phyloP scores from a whole-genome alignment of 1,284 basidiomycete genomes.

The Tausonia pullulans region DNA sequence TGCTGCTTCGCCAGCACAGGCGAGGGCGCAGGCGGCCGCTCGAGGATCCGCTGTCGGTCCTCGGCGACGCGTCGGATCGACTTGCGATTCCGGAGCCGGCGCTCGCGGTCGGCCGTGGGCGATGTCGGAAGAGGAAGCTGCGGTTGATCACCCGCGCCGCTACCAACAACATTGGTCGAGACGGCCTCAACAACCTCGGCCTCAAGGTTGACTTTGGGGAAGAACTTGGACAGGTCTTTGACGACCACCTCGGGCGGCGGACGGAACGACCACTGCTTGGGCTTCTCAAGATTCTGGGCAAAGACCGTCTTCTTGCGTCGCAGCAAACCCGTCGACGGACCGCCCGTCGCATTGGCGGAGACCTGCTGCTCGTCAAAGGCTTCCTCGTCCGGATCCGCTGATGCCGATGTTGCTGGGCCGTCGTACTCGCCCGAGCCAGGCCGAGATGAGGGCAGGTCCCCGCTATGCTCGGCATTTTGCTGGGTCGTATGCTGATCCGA shows the following conservation, averaged over 20 bases:
- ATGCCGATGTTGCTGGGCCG: background rate
- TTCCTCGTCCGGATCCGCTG: background rate
- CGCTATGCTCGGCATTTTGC: background rate
- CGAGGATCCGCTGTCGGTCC: slow-evolving; percentile 36
- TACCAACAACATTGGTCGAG: slow-evolving; percentile 37
- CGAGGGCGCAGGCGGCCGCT: slow-evolving; percentile 22
- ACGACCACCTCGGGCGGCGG: slow-evolving; percentile 90
- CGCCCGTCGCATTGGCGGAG: background rate
- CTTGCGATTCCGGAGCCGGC: slow-evolving; percentile 50
- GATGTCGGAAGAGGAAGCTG: slow-evolving; percentile 27
- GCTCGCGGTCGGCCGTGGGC: slow-evolving; percentile 29
- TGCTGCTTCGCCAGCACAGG: slow-evolving; percentile 41
- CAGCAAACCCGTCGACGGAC: background rate
- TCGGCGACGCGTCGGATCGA: slow-evolving; percentile 87
- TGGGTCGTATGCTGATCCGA: background rate
- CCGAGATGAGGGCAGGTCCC: background rate
- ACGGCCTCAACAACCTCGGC: slow-evolving; percentile 80
- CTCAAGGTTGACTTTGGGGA: slow-evolving; percentile 92
- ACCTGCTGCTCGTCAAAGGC: background rate
- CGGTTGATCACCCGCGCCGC: slow-evolving; percentile 26
- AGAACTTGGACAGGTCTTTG: slow-evolving; percentile 86
- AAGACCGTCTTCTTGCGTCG: slow-evolving; percentile 14
- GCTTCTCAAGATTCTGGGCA: slow-evolving; percentile 15
- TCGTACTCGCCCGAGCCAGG: background rate
- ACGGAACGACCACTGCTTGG: slow-evolving; percentile 59